Percentiles rank a stretch among this genome's conserved stretches.
Evolutionary conservation across 805 yeast species (phyloP).

Genomic region (Cyberlindnera maritima): DNA sequence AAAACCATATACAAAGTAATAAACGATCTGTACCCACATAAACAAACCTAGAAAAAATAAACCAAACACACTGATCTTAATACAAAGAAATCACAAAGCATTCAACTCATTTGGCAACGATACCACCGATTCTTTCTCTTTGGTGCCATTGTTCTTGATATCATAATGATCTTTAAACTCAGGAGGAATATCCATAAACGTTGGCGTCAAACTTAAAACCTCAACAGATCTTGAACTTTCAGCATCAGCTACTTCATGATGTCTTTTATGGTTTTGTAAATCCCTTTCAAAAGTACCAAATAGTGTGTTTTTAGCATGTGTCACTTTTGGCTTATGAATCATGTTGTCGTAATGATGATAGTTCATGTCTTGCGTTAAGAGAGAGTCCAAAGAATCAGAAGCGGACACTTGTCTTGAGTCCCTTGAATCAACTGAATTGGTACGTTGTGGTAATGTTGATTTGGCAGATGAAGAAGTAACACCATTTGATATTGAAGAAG

Average conservation of each 20-base stretch:
- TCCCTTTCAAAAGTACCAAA: constrained; percentile 17
- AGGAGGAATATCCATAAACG: constrained; percentile 33
- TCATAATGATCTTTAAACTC: constrained; percentile 2
- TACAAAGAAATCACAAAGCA: background rate
- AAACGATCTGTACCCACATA: too few species aligned
- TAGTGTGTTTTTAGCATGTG: constrained; percentile 7
- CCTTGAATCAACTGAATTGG: background rate
- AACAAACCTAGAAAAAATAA: background rate
- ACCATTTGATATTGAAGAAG: background rate
- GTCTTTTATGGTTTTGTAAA: constrained; percentile 4
- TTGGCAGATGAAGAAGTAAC: background rate
- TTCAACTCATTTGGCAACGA: background rate
- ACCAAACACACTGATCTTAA: too few species aligned
- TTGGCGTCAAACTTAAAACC: constrained; percentile 38
- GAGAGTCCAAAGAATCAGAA: constrained; percentile 1
- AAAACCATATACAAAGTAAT: too few species aligned
- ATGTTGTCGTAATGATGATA: constrained; percentile 21
- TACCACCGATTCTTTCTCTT: background rate
- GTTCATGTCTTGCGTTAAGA: constrained; percentile 1
- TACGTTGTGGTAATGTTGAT: background rate
- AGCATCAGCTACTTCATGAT: background rate
- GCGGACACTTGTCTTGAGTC: constrained; percentile 1
- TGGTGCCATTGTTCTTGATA: background rate
- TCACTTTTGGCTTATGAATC: constrained; percentile 15
- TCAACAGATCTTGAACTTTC: constrained; percentile 28